Evolutionary conservation across 805 yeast species (phyloP).

Genomic region (Metschnikowia peoriensis): DNA sequence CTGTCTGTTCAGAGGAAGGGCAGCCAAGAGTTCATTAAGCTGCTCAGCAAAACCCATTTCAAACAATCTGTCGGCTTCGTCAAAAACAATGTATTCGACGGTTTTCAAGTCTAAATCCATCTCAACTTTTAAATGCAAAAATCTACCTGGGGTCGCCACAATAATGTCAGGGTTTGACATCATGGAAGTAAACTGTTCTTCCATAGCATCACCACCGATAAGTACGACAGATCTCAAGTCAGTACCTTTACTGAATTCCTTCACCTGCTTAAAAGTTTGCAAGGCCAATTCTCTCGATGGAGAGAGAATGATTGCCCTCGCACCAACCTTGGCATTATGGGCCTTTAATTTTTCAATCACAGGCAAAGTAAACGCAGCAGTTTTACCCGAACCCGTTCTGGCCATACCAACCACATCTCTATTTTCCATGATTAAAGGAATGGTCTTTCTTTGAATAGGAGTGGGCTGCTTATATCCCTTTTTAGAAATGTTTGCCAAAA

Average conservation of each 20-base stretch:
- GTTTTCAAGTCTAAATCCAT: slow-evolving; percentile 83
- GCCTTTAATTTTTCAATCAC: slow-evolving; percentile 79
- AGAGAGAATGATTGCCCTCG: slow-evolving; percentile 82
- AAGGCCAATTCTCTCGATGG: slow-evolving; percentile 96
- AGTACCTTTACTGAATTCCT: slow-evolving; percentile 82
- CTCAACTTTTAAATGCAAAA: slow-evolving; percentile 91
- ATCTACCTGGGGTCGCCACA: slow-evolving; percentile 97
- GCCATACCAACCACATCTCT: slow-evolving; percentile 99
- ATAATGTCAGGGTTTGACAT: slow-evolving; percentile 92
- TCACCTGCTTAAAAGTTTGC: slow-evolving; percentile 85
- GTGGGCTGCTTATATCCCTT: slow-evolving; percentile 96
- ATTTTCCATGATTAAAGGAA: slow-evolving; percentile 82
- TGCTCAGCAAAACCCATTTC: slow-evolving; percentile 97
- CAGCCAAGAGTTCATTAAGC: slow-evolving; percentile 79
- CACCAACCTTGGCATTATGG: slow-evolving; percentile 86
- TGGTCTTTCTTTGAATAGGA: slow-evolving; percentile 95
- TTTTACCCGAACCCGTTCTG: slow-evolving; percentile 97
- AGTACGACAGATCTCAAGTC: slow-evolving; percentile 77
- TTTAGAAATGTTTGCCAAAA: slow-evolving; percentile 66
- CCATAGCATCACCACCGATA: slow-evolving; percentile 98
- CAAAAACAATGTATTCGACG: slow-evolving; percentile 89
- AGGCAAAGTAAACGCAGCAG: slow-evolving; percentile 95
- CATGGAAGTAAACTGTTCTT: slow-evolving; percentile 92
- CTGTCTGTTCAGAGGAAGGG: slow-evolving; percentile 81
- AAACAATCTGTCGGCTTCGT: slow-evolving; percentile 95